Base-by-base conservation (phyloP, 2,329 filamentous ascomycete species). In the Chaetomiaceae sp. region DNA sequence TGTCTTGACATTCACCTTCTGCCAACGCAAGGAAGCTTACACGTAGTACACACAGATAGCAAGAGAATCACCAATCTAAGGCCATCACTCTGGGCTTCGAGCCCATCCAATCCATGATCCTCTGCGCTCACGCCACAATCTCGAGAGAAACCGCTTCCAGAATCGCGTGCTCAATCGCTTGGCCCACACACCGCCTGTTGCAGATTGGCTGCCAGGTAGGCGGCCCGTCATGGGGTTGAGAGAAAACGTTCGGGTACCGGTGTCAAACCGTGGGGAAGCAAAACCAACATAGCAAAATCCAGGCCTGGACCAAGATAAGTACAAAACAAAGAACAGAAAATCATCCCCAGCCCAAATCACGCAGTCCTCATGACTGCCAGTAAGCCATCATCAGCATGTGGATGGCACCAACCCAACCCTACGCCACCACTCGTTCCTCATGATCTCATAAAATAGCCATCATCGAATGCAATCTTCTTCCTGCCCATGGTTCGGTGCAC, bases 341-440 rank as follows among this genome's bases (percentile, higher is more conserved):
- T n/a, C n/a, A n/a, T 20, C 33, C 26, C 22, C 39, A 36, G 29
- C 37, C 42, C 33, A 14, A n/a, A 32, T 18, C 22, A 33, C 42
- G 17, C 17, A 7, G 20, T 20, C 20, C 24, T 19, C n/a, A 9
- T 7, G 12, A 18, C 19, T 15, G 20, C 8, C 11, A 20, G 29
- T 48, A 38, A 43, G 38, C 45, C 38, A 33, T 51, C 33, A 32
- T 38, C 32, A 36, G 41, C 41, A 41, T 43, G 36, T 19, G 38
- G 11, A 24, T 37, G 19, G 45, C 19, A 38, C 41, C 30, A 50
- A 27, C 37, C 45, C 32, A 49, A 38, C 46, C 42, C 38, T 50
- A 51, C 51, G 47, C 53, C 51, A 22, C 37, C n/a, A 44, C 43
- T 34, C 40, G 8, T 48, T 49, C 44, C n/a, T n/a, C n/a, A n/a